Evolutionary conservation across 2,329 filamentous ascomycete species (phyloP).

Genomic region (Colletotrichum musae): DNA sequence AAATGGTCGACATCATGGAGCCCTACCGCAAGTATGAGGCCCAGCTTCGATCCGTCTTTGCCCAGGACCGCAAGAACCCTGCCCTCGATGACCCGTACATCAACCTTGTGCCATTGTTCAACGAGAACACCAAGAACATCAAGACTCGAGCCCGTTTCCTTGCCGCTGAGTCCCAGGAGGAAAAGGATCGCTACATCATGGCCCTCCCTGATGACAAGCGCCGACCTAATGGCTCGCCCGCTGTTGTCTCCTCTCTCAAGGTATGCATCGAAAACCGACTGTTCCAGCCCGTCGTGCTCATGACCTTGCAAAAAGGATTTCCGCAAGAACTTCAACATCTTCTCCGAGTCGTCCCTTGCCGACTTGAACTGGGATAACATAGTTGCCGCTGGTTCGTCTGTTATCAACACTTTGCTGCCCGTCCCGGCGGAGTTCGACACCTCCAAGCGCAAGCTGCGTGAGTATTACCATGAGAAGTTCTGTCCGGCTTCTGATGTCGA

Average conservation of each 20-base stretch:
- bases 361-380: slow-evolving; percentile 89
- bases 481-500: slow-evolving; percentile 90
- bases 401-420: slow-evolving; percentile 83
- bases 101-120: slow-evolving; percentile 78
- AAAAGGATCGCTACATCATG: slow-evolving; percentile 80
- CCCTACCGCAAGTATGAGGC: slow-evolving; percentile 80
- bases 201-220: slow-evolving; percentile 73
- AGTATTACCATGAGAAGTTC: slow-evolving; percentile 87
- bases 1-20: slow-evolving; percentile 71
- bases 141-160: slow-evolving; percentile 75
- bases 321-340: slow-evolving; percentile 83
- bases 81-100: slow-evolving; percentile 69
- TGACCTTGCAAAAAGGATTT: slow-evolving; percentile 65
- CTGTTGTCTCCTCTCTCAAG: slow-evolving; percentile 75
- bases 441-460: slow-evolving; percentile 74
- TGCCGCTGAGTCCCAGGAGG: slow-evolving; percentile 68
- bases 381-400: slow-evolving; percentile 84
- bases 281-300: no score
- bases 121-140: slow-evolving; percentile 67
- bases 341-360: slow-evolving; percentile 82
- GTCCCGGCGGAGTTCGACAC: slow-evolving; percentile 73
- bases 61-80: slow-evolving; percentile 75
- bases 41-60: slow-evolving; percentile 76
- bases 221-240: slow-evolving; percentile 73
- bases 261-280: no score